These are phyloP conservation scores for Tilletiopsis washingtonensis DNA, from an alignment of 1,284 basidiomycete genomes.

Conservation along the genomic window DNA sequence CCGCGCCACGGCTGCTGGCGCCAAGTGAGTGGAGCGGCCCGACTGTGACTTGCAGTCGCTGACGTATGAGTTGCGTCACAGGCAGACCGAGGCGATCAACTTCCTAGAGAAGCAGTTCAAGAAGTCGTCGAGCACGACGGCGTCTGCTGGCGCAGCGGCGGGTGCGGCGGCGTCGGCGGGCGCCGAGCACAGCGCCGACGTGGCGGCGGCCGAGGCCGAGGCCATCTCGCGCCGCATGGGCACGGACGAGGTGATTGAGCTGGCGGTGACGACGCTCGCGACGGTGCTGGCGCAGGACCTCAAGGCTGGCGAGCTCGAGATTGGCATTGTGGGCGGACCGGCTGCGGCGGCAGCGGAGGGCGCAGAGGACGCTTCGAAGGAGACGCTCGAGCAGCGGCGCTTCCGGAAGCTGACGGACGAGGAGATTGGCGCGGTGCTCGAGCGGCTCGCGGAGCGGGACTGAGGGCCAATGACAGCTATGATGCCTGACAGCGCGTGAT, in stretches of 20 bases:
- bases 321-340: constrained; percentile 50
- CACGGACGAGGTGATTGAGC: constrained; percentile 53
- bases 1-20: constrained; percentile 89
- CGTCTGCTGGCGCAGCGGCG: constrained; percentile 1
- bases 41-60: not conserved
- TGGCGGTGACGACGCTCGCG: constrained; percentile 89
- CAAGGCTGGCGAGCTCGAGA: constrained; percentile 59
- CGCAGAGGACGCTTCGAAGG: constrained; percentile 6
- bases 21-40: constrained; percentile 55
- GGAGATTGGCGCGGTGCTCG: constrained; percentile 36
- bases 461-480: constrained; percentile 13
- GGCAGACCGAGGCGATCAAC: constrained; percentile 95
- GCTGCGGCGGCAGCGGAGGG: constrained; percentile 11
- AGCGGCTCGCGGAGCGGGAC: constrained; percentile 42
- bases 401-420: constrained; percentile 38
- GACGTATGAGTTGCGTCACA: not conserved
- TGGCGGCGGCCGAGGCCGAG: constrained; percentile 28
- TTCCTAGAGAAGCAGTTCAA: constrained; percentile 97
- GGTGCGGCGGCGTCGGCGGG: constrained; percentile 4
- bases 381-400: constrained; percentile 24
- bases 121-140: constrained; percentile 54
- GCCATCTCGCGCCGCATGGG: constrained; percentile 19
- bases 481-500: no score
- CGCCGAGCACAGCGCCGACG: constrained; percentile 11
- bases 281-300: constrained; percentile 90